Percentiles rank a stretch among this genome's conserved stretches.
phyloP scores from a whole-genome alignment of 371 early-diverging fungal species.

The Caulochytrium protostelioides region DNA sequence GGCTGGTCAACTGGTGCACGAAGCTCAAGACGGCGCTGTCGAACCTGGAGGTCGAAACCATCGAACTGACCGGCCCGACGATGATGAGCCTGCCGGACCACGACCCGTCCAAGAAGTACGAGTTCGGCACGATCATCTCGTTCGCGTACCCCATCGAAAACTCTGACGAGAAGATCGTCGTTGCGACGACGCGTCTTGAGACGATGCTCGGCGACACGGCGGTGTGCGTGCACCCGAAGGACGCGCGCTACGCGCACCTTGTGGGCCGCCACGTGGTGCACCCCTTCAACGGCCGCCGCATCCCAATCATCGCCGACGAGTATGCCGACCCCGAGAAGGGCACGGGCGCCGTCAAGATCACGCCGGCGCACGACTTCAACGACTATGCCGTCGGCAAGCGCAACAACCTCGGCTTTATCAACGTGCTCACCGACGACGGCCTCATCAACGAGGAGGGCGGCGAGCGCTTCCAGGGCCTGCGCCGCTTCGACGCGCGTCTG shows the following conservation, averaged over 20 bases:
- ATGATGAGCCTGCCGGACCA: slow-evolving; percentile 76
- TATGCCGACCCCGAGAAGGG: slow-evolving; percentile 91
- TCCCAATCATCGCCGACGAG: slow-evolving; percentile 80
- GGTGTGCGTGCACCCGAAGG: slow-evolving; percentile 85
- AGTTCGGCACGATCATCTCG: slow-evolving; percentile 92
- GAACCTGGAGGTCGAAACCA: slow-evolving; percentile 93
- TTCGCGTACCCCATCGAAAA: slow-evolving; percentile 76
- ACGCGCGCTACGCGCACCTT: slow-evolving; percentile 69
- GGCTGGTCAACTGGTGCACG: slow-evolving; percentile 98
- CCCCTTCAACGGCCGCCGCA: slow-evolving; percentile 77
- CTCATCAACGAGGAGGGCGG: slow-evolving; percentile 75
- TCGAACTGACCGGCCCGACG: slow-evolving; percentile 67
- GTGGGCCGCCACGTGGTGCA: slow-evolving; percentile 85
- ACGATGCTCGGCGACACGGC: slow-evolving; percentile 99
- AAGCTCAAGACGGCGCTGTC: slow-evolving; percentile 90
- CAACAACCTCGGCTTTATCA: slow-evolving; percentile 77
- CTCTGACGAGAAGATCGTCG: slow-evolving; percentile 69
- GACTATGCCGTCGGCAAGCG: slow-evolving; percentile 96
- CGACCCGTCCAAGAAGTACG: slow-evolving; percentile 70
- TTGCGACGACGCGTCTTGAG: slow-evolving; percentile 98
- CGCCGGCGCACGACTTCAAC: slow-evolving; percentile 98
- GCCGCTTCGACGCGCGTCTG: slow-evolving; percentile 90
- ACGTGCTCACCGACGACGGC: slow-evolving; percentile 90
- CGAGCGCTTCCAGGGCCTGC: slow-evolving; percentile 41
- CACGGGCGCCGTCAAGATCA: slow-evolving; percentile 97